Percentiles rank a stretch among this genome's conserved stretches.
Evolutionary conservation across 2,329 filamentous ascomycete genomes (phyloP).

Genomic region (Talaromyces sp.): DNA sequence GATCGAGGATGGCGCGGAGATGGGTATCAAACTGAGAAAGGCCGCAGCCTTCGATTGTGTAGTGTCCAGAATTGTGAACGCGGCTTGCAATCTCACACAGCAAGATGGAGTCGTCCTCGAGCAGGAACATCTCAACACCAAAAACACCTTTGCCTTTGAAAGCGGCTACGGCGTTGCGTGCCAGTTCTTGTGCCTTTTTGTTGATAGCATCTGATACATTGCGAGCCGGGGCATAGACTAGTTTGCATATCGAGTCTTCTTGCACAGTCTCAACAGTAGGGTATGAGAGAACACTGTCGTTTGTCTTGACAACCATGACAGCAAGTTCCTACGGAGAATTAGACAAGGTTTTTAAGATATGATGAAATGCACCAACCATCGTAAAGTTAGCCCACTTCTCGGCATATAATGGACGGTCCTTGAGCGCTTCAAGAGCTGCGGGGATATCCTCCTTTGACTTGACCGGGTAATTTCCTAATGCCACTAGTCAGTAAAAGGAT

Average conservation of each 20-base stretch:
- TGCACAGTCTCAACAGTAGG: slow-evolving; percentile 92
- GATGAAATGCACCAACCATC: slow-evolving; percentile 38
- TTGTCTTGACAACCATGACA: slow-evolving; percentile 90
- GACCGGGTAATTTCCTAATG: slow-evolving; percentile 59
- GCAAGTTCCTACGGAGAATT: slow-evolving; percentile 60
- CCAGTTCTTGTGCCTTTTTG: slow-evolving; percentile 66
- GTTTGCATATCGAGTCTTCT: slow-evolving; percentile 91
- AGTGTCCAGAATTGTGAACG: slow-evolving; percentile 88
- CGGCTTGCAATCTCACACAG: slow-evolving; percentile 85
- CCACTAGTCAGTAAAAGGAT: slow-evolving; percentile 6
- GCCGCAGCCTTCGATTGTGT: slow-evolving; percentile 86
- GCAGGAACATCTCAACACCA: slow-evolving; percentile 92
- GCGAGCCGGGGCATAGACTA: slow-evolving; percentile 80
- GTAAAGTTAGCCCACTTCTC: slow-evolving; percentile 85
- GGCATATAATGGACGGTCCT: slow-evolving; percentile 68
- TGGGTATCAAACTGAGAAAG: slow-evolving; percentile 92
- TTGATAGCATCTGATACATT: slow-evolving; percentile 58
- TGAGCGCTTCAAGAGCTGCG: slow-evolving; percentile 64
- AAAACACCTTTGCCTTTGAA: slow-evolving; percentile 90
- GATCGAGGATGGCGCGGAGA: slow-evolving; percentile 72
- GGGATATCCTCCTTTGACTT: slow-evolving; percentile 55
- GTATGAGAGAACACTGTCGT: slow-evolving; percentile 68
- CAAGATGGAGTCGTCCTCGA: slow-evolving; percentile 64
- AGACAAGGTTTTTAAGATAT: slow-evolving; percentile 6
- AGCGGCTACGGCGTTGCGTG: slow-evolving; percentile 69